Conservation (phyloP, 306 rosid species). For the Quercus robur region DNA sequence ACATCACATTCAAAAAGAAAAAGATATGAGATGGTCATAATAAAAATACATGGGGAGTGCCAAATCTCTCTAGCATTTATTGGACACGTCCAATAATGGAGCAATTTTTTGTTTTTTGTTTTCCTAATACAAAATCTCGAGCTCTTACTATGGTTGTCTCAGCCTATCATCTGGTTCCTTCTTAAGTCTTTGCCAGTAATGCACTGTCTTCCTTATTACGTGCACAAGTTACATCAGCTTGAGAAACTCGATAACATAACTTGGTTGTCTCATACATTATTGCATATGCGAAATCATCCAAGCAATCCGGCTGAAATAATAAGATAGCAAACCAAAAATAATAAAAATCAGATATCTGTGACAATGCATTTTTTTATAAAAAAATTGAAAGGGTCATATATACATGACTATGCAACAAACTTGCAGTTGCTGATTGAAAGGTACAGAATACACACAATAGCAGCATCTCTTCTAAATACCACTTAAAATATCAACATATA, state of each 20-base stretch:
- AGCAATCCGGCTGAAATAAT: slow-evolving; percentile 54
- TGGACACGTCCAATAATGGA: background rate
- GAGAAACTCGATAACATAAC: slow-evolving; percentile 73
- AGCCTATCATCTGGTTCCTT: background rate
- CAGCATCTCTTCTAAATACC: background rate
- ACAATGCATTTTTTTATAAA: background rate
- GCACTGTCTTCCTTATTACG: slow-evolving; percentile 39
- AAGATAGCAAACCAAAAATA: background rate
- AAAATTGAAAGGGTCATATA: background rate
- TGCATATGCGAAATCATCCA: slow-evolving; percentile 81
- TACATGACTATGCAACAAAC: background rate
- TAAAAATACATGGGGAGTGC: background rate
- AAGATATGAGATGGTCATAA: background rate
- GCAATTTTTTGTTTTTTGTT: background rate
- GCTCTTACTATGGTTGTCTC: background rate
- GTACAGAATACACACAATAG: background rate
- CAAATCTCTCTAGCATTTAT: background rate
- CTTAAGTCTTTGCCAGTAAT: slow-evolving; percentile 7
- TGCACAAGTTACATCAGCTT: slow-evolving; percentile 77
- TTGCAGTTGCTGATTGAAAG: background rate
- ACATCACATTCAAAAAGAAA: background rate
- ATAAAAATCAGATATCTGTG: background rate
- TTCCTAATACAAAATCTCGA: background rate
- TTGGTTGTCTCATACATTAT: slow-evolving; percentile 84
- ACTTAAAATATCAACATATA: background rate